A percentile compares a stretch with the other conserved stretches of the same genome.
Evolutionary conservation across 306 rosid species (phyloP).

Genomic region (Rosa persica): DNA sequence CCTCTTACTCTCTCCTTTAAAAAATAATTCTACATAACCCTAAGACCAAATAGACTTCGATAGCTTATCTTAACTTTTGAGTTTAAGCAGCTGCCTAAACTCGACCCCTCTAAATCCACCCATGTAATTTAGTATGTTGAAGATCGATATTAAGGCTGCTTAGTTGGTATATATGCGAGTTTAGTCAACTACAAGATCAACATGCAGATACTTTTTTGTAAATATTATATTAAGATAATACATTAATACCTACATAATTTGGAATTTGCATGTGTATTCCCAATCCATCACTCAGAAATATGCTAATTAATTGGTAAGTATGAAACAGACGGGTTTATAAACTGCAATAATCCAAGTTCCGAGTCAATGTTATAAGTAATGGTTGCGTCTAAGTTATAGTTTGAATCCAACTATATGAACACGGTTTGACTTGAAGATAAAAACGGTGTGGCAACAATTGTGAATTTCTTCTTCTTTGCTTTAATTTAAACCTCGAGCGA

Average conservation of each 20-base stretch:
- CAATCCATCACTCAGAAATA: background rate
- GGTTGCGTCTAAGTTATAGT: background rate
- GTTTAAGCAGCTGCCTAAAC: too few species aligned
- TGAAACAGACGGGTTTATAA: background rate
- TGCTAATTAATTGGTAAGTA: background rate
- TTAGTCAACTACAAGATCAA: background rate
- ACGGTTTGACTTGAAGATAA: background rate
- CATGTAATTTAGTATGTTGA: background rate
- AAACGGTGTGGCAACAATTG: background rate
- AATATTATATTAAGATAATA: too few species aligned
- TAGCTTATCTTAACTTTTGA: too few species aligned
- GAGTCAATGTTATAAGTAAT: background rate
- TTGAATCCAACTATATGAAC: background rate
- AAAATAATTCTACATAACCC: too few species aligned
- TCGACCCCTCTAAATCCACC: too few species aligned
- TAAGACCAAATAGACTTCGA: too few species aligned
- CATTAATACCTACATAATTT: background rate
- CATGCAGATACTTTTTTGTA: background rate
- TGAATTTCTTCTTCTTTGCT: background rate
- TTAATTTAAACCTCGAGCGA: background rate
- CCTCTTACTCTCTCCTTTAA: too few species aligned
- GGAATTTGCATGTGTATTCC: background rate
- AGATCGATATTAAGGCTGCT: background rate
- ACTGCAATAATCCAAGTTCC: background rate
- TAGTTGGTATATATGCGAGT: background rate